These are phyloP conservation scores for barrel medic (Medicago truncatula) DNA, from an alignment of 306 rosid species.

Conservation along the genomic window MtrunA17r5.0-ANR NC_053049.1:7595501-7596000, in stretches of 20 bases:
- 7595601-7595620: not conserved
- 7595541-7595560: not conserved
- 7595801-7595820: not conserved
- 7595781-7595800: not conserved
- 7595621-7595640: too few species aligned
- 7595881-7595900: not conserved
- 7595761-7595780: not conserved
- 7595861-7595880: not conserved
- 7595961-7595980: conserved; percentile 85
- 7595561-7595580: not conserved
- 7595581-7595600: not conserved
- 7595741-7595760: not conserved
- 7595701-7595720: not conserved
- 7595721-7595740: not conserved
- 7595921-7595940: conserved; percentile 28
- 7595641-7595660: not conserved
- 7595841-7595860: not conserved
- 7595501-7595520: not conserved
- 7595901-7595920: not conserved
- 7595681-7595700: not conserved
- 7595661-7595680: not conserved
- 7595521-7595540: not conserved
- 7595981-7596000: conserved; percentile 65
- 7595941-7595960: conserved; percentile 43
- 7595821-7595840: not conserved